Evolutionary conservation across 1,139 yeast species (phyloP), one percentile per base, ranked within the genome.

Genomic region (Hyphopichia khmerensis): DNA sequence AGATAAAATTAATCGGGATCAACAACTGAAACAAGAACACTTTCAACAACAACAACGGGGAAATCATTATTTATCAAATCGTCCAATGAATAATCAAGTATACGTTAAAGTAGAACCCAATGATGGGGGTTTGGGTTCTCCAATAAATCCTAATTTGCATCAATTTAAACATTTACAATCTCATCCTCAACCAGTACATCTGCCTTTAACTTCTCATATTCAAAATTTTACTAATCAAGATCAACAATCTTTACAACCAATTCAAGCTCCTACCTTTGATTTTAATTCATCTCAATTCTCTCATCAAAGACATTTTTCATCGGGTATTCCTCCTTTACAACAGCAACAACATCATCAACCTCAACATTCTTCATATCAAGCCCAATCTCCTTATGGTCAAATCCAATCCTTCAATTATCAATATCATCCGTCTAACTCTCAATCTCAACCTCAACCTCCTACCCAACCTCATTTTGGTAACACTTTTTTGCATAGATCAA

Each of bases 21-120:
- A 30, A 27, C 31, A 27, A 14, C 33, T 8, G 33, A 7, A 30
- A 30, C 32, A 29, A 6, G 27, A 33, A 21, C 26, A 33, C 13
- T 24, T 17, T 4, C 35, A 18, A 33, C 36, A 33, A 21, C 36
- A 33, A 8, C 26, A n/a, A 4, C 26, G 6, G 16, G 13, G 17
- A 18, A 5, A 11, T 11, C 38, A 38, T 4, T 6, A n/a, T 31
- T 19, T 23, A 24, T n/a, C 59, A 59, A 2, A 57, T 57, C 62
- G 47, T 56, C 1, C 58, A 53, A 33, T 36, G 34, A 36, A 18
- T 8, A 18, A 36, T 17, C 39, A 36, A 36, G 40, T 10, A 9
- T 43, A 47, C 36, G 27, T 33, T 7, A 33, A 33, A 14, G 27
- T 14, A 4, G 36, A 33, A 30, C 40, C 42, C 8, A 26, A 31